phyloP scores from a whole-genome alignment of 345 rosid species.

The Iberis pinnata region DNA sequence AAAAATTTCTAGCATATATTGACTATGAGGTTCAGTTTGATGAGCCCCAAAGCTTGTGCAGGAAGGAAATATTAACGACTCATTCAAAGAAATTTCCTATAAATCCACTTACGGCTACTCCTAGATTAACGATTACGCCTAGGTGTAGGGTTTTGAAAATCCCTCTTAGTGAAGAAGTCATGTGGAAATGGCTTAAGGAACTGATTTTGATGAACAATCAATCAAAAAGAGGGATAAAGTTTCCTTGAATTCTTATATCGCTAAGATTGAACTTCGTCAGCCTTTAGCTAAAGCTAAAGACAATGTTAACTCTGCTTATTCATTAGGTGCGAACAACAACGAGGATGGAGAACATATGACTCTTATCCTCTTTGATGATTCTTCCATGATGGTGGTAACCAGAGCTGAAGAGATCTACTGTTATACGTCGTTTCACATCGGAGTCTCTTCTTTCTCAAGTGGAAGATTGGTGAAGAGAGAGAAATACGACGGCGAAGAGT shows the following conservation, averaged over 20 bases:
- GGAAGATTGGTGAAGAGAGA: slow-evolving; percentile 47
- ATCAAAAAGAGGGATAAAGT: slow-evolving; percentile 79
- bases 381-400: slow-evolving; percentile 21
- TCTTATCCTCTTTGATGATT: slow-evolving; percentile 39
- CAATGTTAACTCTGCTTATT: slow-evolving; percentile 28
- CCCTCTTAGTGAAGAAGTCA: slow-evolving; percentile 47
- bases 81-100: slow-evolving; percentile 35
- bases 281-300: slow-evolving; percentile 39
- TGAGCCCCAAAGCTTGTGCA: too few relatives aligned
- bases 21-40: too few relatives aligned
- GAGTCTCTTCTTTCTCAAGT: slow-evolving; percentile 46
- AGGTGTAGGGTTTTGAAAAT: slow-evolving; percentile 60
- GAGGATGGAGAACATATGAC: slow-evolving; percentile 94
- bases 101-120: slow-evolving; percentile 33
- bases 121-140: slow-evolving; percentile 43
- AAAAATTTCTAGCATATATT: too few relatives aligned
- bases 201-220: slow-evolving; percentile 81
- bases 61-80: slow-evolving; percentile 55
- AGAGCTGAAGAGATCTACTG: slow-evolving; percentile 32
- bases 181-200: slow-evolving; percentile 77
- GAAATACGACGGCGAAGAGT: slow-evolving; percentile 56
- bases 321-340: slow-evolving; percentile 73
- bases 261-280: slow-evolving; percentile 80
- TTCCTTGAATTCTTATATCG: slow-evolving; percentile 69
- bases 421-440: slow-evolving; percentile 57